phyloP scores from a whole-genome alignment of 2,329 filamentous ascomycete species.

The Aspergillus fructus region DNA sequence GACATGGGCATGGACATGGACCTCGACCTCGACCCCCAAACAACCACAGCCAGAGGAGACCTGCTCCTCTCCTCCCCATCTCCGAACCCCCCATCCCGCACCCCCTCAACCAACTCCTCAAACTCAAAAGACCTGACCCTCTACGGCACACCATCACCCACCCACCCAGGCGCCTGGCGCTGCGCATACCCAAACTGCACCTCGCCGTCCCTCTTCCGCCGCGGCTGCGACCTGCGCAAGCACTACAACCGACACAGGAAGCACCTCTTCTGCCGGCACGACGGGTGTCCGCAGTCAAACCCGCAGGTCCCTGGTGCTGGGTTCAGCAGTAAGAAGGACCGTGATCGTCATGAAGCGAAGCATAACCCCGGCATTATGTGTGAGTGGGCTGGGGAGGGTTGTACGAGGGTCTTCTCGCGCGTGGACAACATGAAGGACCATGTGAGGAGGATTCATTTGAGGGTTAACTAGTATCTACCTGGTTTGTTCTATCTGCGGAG shows the following conservation, averaged over 20 bases:
- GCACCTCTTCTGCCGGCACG: slow-evolving; percentile 59
- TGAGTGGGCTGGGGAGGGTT: slow-evolving; percentile 52
- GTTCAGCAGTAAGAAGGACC: slow-evolving; percentile 64
- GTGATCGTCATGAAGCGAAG: slow-evolving; percentile 61
- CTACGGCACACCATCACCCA: slow-evolving; percentile 32
- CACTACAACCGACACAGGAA: slow-evolving; percentile 64
- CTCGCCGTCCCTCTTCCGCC: slow-evolving; percentile 58
- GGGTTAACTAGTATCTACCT: slow-evolving; percentile 4
- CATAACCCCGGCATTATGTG: slow-evolving; percentile 62
- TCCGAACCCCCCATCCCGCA: slow-evolving; percentile 5
- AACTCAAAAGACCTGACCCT: slow-evolving; percentile 26
- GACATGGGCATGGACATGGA: slow-evolving; percentile 1
- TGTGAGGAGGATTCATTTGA: slow-evolving; percentile 44
- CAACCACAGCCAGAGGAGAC: background rate
- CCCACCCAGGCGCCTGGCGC: slow-evolving; percentile 50
- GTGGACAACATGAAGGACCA: slow-evolving; percentile 62
- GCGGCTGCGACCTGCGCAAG: slow-evolving; percentile 62
- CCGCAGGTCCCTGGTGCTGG: slow-evolving; percentile 56
- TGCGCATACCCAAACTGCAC: slow-evolving; percentile 60
- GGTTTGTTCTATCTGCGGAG: background rate
- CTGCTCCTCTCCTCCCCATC: background rate
- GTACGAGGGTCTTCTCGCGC: slow-evolving; percentile 58
- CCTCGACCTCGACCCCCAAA: slow-evolving; percentile 4
- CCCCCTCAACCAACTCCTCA: background rate
- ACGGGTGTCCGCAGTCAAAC: slow-evolving; percentile 60